phyloP scores from a whole-genome alignment of 1,284 basidiomycete genomes.

The Irpex sp. region DNA sequence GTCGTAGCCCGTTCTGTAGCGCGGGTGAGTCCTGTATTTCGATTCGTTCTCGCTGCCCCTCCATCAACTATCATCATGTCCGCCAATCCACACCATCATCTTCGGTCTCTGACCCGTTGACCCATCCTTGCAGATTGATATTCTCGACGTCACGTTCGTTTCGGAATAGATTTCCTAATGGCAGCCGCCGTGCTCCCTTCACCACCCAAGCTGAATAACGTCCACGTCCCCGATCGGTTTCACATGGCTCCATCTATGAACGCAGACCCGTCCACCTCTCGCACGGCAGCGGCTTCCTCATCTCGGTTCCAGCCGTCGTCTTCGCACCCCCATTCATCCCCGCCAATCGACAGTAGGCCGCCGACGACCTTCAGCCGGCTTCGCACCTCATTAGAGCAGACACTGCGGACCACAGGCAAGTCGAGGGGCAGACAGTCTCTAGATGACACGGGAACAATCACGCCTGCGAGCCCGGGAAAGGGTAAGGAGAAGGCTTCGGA shows the following conservation, averaged over 20 bases:
- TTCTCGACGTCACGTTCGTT: slow-evolving; percentile 1
- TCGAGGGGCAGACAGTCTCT: slow-evolving; percentile 43
- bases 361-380: slow-evolving; percentile 60
- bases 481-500: slow-evolving; percentile 35
- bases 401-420: slow-evolving; percentile 57
- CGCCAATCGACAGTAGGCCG: slow-evolving; percentile 35
- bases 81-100: background rate
- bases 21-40: background rate
- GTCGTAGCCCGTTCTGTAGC: background rate
- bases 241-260: slow-evolving; percentile 42
- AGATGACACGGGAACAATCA: slow-evolving; percentile 40
- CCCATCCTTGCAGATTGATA: background rate
- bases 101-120: background rate
- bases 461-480: slow-evolving; percentile 33
- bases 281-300: slow-evolving; percentile 36
- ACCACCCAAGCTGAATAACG: slow-evolving; percentile 31
- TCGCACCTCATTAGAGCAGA: slow-evolving; percentile 63
- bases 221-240: slow-evolving; percentile 42
- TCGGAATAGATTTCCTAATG: slow-evolving; percentile 13
- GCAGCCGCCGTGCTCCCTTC: slow-evolving; percentile 49
- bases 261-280: slow-evolving; percentile 31
- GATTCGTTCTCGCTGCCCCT: background rate
- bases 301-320: slow-evolving; percentile 32
- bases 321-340: slow-evolving; percentile 15
- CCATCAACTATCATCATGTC: slow-evolving; percentile 2